Percentiles rank a stretch among this genome's conserved stretches.
phyloP scores from a whole-genome alignment of 148 eudicot genomes.

The Selenicereus undatus region DNA sequence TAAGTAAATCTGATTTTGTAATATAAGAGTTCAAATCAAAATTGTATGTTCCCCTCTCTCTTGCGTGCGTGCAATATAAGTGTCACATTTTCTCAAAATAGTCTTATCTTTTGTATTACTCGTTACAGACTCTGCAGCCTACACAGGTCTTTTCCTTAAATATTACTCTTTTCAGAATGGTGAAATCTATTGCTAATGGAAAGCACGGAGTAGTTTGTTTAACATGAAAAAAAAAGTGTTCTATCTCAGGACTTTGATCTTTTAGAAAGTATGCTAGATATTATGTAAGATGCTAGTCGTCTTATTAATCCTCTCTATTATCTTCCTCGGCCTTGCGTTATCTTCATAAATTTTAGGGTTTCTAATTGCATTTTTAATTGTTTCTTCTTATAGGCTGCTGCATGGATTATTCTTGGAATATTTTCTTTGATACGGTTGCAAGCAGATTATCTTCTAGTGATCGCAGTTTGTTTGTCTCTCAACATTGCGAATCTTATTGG shows the following conservation, averaged over 20 bases:
- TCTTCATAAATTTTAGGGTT: background rate
- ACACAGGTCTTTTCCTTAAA: background rate
- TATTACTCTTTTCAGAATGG: background rate
- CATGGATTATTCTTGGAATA: slow-evolving; percentile 75
- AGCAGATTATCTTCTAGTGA: slow-evolving; percentile 94
- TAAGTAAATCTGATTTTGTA: slow-evolving; percentile 32
- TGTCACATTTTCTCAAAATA: background rate
- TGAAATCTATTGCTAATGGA: background rate
- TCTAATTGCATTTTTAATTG: background rate
- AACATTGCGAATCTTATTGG: slow-evolving; percentile 88
- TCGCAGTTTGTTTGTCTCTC: slow-evolving; percentile 94
- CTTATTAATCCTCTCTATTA: background rate
- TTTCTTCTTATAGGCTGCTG: slow-evolving; percentile 61
- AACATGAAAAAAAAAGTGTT: background rate
- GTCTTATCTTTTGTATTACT: background rate
- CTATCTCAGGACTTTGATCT: background rate
- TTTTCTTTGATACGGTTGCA: slow-evolving; percentile 94
- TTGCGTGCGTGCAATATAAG: no score
- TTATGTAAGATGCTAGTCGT: background rate
- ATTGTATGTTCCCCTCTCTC: background rate
- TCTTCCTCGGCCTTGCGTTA: background rate
- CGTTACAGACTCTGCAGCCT: background rate
- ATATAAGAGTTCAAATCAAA: background rate
- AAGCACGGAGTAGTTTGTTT: background rate
- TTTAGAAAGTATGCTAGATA: background rate